Evolutionary conservation across 305 asterid species (phyloP), one percentile per base, ranked within the genome.

Genomic region (Fraxinus angustifolia): DNA sequence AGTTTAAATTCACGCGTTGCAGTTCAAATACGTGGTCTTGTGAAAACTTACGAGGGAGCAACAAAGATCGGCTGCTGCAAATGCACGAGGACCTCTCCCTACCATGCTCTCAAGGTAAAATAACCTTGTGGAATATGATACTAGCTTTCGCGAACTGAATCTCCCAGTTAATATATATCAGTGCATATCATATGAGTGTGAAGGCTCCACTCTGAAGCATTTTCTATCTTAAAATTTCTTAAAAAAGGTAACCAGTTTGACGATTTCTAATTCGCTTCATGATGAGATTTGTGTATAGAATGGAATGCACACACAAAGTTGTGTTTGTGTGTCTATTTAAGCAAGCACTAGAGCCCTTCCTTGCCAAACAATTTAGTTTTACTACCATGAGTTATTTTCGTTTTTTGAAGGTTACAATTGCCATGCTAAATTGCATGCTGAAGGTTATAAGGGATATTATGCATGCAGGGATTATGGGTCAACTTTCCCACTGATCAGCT

Each of bases 401-500:
- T 11, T 30, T 38, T 48, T 48, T 93, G 56, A 72, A 26, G 11
- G 38, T 71, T 79, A 34, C 58, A 75, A 21, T 42, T 71, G 35
- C 34, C 65, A 38, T 35, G 42, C 62, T 42, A 81, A 40, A 30
- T 68, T 79, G 16, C 71, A 65, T 35, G 7, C 58, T 80, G 58
- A 84, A 75, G 82, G 50, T 45, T 35, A 82, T 45, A 11, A 23
- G 30, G 78, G 72, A 36, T 70, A 80, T 75, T 77, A n/a, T 74
- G 80, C 77, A 36, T 87, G 81, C 93, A 96, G 99, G 97, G 95
- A 60, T 79, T 96, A 78, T 96, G 98, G 98, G 84, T 96, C 80
- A 96, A 92, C 87, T 88, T 94, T 81, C 93, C 97, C 53, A 94
- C 88, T 83, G 93, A 93, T 87, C 99, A 96, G 88, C 86, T 96